A percentile compares a stretch with the other conserved stretches of the same genome.
Evolutionary conservation across 2,329 filamentous ascomycete species (phyloP).

Genomic region (Ceratocystis smalleyi): DNA sequence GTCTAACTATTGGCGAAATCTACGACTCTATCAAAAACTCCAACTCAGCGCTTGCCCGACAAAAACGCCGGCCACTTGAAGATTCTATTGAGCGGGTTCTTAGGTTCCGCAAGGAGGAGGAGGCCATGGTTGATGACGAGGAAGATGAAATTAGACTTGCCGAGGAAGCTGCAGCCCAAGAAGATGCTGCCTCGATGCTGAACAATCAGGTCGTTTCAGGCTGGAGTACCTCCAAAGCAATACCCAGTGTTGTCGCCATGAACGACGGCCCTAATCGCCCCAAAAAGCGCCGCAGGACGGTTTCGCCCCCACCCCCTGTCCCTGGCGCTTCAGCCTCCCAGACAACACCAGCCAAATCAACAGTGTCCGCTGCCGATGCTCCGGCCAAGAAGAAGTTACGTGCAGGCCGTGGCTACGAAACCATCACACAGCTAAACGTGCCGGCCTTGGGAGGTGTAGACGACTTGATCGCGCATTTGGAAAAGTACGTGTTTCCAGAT

Average conservation of each 20-base stretch:
- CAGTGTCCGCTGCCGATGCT: constrained; percentile 14
- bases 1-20: constrained; percentile 43
- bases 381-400: constrained; percentile 22
- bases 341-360: constrained; percentile 7
- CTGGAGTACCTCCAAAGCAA: constrained; percentile 23
- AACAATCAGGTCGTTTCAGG: constrained; percentile 30
- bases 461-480: constrained; percentile 18
- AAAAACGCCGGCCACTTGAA: constrained; percentile 67
- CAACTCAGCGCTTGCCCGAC: constrained; percentile 71
- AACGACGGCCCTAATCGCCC: constrained; percentile 22
- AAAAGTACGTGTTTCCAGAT: constrained; percentile 10
- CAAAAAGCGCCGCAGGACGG: constrained; percentile 22
- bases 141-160: constrained; percentile 23
- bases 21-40: constrained; percentile 72
- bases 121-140: constrained; percentile 35
- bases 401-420: constrained; percentile 23
- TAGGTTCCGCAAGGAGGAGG: constrained; percentile 51
- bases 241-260: constrained; percentile 19
- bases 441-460: constrained; percentile 23
- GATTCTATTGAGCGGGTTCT: constrained; percentile 74
- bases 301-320: constrained; percentile 17
- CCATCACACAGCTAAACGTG: constrained; percentile 21
- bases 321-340: not conserved
- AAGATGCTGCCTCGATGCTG: constrained; percentile 25
- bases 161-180: constrained; percentile 15